Evolutionary conservation across 768 basidiomycete species (phyloP), one percentile per base, ranked within the genome.

Genomic region (Neoboletus magnificus): DNA sequence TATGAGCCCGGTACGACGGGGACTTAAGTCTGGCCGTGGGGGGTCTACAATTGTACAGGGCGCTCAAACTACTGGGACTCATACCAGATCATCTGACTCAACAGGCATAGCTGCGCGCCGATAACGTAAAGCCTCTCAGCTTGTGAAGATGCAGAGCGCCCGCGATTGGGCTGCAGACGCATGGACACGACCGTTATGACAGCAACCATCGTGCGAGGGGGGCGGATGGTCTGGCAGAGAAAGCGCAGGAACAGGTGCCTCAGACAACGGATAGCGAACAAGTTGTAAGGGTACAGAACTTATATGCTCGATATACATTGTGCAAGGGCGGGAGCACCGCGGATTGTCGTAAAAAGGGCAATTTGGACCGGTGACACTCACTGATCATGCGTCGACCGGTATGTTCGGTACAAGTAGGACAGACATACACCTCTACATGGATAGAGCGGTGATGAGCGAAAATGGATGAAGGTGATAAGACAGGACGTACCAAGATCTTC

Each of bases 401-500:
- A 55, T 75, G 78, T 62, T 79, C 71, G 55, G 81, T 76, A 76
- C 90, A 84, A 37, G 74, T 64, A 48, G 75, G 70, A 66, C 82
- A 84, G 45, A 83, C 63, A 68, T 82, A 91, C 55, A 84, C 72
- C 72, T 78, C 89, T 91, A 56, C 12, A 52, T 42, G 23, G 46
- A 54, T 22, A 22, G 52, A 6, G 39, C 7, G n/a, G 57, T 32
- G 45, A 59, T 68, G 32, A 67, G 62, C 33, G 59, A 50, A 33
- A 51, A 47, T 10, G 48, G 20, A 50, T 10, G 7, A 29, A 16
- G 36, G 5, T n/a, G 41, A 48, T 47, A 55, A 55, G 47, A 49
- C 16, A 44, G 30, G 54, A 82, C 89, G 77, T 70, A 91, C 89
- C 82, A 69, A 93, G 87, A 67, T 89, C 86, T 64, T 85, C 85